A percentile compares a stretch with the other conserved stretches of the same genome.
phyloP scores from a whole-genome alignment of 306 rosid genomes.

The Rosa rugosa region DNA sequence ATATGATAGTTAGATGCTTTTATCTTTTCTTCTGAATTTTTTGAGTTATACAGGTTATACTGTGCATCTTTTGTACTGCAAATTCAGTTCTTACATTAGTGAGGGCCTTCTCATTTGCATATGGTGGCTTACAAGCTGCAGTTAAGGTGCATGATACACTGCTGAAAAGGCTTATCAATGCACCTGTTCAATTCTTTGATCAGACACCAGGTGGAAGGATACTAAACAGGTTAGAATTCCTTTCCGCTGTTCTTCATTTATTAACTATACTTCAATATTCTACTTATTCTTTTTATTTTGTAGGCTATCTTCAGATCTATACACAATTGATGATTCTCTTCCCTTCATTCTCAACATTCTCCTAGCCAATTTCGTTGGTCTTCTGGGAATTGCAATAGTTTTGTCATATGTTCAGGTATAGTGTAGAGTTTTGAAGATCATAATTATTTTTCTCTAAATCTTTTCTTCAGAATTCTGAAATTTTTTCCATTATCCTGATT shows the following conservation, averaged over 20 bases:
- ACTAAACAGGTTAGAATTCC: conserved; percentile 68
- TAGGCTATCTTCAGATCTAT: conserved; percentile 96
- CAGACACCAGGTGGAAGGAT: conserved; percentile 92
- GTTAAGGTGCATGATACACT: conserved; percentile 73
- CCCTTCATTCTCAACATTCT: conserved; percentile 95
- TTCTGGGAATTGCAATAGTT: conserved; percentile 81
- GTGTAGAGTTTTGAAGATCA: conserved; percentile 7
- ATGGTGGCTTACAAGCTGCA: conserved; percentile 92
- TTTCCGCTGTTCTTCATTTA: conserved; percentile 23
- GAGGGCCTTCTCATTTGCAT: conserved; percentile 96
- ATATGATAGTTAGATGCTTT: not conserved
- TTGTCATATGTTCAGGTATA: conserved; percentile 87
- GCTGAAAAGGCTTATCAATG: conserved; percentile 68
- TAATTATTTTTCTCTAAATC: not conserved
- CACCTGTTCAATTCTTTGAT: conserved; percentile 83
- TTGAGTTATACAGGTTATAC: conserved; percentile 61
- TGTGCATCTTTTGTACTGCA: conserved; percentile 68
- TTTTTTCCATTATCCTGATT: conserved; percentile 9
- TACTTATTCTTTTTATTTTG: conserved; percentile 29
- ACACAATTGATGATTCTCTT: conserved; percentile 93
- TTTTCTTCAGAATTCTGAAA: not conserved
- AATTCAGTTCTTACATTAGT: conserved; percentile 85
- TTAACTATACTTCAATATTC: not conserved
- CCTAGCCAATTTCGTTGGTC: conserved; percentile 87
- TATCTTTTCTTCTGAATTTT: conserved; percentile 13